Conservation (phyloP, 1,284 basidiomycete genomes). For the Naganishia liquefaciens region DNA sequence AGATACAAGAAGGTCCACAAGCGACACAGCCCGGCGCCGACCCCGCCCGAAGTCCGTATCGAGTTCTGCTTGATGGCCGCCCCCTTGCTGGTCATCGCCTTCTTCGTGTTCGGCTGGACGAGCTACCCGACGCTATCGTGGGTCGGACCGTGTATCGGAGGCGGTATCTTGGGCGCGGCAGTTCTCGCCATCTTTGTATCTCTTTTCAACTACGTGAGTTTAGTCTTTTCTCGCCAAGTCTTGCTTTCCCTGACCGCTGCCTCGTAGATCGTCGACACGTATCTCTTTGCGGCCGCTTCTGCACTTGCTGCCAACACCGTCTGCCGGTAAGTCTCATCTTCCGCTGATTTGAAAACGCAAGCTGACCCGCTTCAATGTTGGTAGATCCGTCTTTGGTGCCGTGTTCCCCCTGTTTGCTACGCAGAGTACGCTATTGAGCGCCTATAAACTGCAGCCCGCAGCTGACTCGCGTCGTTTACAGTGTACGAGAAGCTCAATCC, state of each 20-base stretch:
- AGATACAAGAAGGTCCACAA: conserved; percentile 36
- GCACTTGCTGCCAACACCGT: conserved; percentile 56
- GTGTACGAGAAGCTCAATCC: conserved; percentile 57
- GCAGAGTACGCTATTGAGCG: conserved; percentile 42
- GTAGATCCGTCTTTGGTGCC: conserved; percentile 57
- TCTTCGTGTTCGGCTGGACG: conserved; percentile 49
- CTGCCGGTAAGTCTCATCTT: conserved; percentile 17
- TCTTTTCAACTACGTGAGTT: conserved; percentile 43
- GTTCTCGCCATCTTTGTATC: conserved; percentile 62
- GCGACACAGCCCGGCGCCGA: conserved; percentile 34
- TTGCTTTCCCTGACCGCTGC: background rate
- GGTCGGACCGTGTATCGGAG: conserved; percentile 56
- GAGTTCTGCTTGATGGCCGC: conserved; percentile 43
- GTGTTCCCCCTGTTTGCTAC: conserved; percentile 57
- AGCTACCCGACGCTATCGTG: conserved; percentile 52
- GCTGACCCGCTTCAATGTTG: conserved; percentile 40
- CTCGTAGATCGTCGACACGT: conserved; percentile 57
- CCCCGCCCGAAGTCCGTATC: conserved; percentile 47
- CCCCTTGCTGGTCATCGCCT: conserved; percentile 49
- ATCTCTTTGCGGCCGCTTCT: conserved; percentile 57
- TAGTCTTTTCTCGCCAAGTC: too few species aligned
- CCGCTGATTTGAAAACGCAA: background rate
- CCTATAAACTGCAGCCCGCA: background rate
- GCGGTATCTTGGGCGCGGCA: conserved; percentile 49
- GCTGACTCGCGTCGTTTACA: background rate